Evolutionary conservation across 1,139 yeast species (phyloP), one percentile per base, ranked within the genome.

Genomic region (Yamadazyma spencermartinsiae): DNA sequence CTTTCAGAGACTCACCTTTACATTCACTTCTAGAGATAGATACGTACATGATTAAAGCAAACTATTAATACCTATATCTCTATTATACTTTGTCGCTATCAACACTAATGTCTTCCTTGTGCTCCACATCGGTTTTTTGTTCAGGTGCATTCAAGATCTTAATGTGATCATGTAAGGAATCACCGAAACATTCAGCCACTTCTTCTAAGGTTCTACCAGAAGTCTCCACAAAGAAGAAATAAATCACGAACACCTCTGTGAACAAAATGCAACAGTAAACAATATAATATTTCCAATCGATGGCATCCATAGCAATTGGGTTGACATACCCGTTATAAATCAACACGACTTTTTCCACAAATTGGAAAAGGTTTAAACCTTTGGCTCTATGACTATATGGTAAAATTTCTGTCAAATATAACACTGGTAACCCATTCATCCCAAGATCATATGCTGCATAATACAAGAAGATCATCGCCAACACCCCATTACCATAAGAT

Each of bases 281-380:
- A 46, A 78, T 75, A 55, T 79, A 79, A 60, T 76, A 79, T 50
- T 74, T 76, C 82, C 82, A 78, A 26, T 65, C 68, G 46, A 77
- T 72, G 28, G 72, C 72, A 40, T 69, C 79, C 76, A 79, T 69
- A 17, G 81, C 84, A 52, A 79, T 68, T 5, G 82, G 76, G 50
- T 76, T 76, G 36, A 76, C 80, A 52, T 68, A 78, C 26, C 76
- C 59, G 33, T 58, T 58, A 39, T 49, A 57, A 24, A 55, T 29
- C 26, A 50, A 38, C 14, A 49, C 45, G 20, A 52, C 12, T 34
- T 60, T 60, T 40, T 56, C 63, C 19, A 61, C 49, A 19, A 63
- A 45, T 33, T 58, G 51, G 48, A 52, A 52, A 40, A 68, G 48
- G 42, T 65, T 65, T 15, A 69, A 46, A 38, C 76, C 76, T 50